Evolutionary conservation across 2,329 filamentous ascomycete genomes (phyloP), one percentile per base, ranked within the genome.

Genomic region (Aspergillus alliaceus): DNA sequence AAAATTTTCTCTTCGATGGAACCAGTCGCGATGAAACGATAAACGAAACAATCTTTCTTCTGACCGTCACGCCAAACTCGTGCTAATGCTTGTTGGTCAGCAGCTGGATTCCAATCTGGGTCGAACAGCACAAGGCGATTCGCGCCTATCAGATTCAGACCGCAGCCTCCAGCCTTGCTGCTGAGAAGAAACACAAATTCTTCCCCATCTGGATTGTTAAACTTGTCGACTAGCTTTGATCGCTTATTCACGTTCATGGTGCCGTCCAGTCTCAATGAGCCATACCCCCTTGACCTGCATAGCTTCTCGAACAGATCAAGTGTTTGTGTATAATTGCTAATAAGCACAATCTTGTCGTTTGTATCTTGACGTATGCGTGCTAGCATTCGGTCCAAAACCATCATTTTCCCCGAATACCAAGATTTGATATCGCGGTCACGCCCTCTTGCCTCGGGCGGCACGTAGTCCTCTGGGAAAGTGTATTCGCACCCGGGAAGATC

Each of bases 1-100:
- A 99, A 99, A 65, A 99, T 97, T 79, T 99, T 99, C 76, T 99
- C 95, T 72, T 99, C 95, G 60, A 99, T 99, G 0, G 93, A 97
- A 4, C 95, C 95, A 0, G 96, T 98, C 0, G 93, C 90, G 67
- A 99, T 99, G 78, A 99, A 99, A n/a, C 95, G 90, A 75, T 99
- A 99, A 15, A 99, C 95, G 68, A 99, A 99, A 70, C 95, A 99
- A 70, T 99, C 95, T 72, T 99, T 99, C 82, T 96, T 98, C 75
- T 99, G 95, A 0, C 95, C 95, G 68, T 99, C 95, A 81, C 95
- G 90, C 95, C 95, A 99, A 20, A 99, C 95, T 80, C 95, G 90
- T 34, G 95, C 95, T 29, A 99, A 84, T 4, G 95, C 95, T 77
- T 99, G 95, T 74, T 99, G 95, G 70, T 99, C 95, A 1, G 95